Percentiles rank a stretch among this genome's conserved stretches.
Conservation (phyloP, 2,329 filamentous ascomycete genomes). For the Thelonectria olida region DNA sequence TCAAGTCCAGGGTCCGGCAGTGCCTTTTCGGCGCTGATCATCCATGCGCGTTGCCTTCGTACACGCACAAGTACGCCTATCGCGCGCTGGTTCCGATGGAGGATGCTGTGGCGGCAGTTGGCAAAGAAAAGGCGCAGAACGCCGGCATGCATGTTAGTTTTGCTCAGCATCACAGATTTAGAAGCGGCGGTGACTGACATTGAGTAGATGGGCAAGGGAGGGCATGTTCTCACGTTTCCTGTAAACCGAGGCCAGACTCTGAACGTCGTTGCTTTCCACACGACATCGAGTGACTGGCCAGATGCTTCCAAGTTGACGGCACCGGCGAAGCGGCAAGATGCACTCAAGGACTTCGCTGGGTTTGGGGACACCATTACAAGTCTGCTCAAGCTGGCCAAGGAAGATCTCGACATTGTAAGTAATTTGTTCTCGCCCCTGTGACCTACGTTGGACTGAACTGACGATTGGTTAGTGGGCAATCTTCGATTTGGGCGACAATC, state of each 20-base stretch:
- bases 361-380: slow-evolving; percentile 44
- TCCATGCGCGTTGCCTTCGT: slow-evolving; percentile 10
- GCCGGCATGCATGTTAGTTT: slow-evolving; percentile 16
- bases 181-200: neutral
- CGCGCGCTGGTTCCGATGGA: slow-evolving; percentile 18
- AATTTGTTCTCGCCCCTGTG: neutral
- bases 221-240: slow-evolving; percentile 53
- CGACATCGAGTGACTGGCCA: slow-evolving; percentile 43
- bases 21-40: slow-evolving; percentile 9
- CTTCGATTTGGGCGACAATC: slow-evolving; percentile 18
- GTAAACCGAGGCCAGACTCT: slow-evolving; percentile 54
- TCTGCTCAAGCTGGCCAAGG: slow-evolving; percentile 42
- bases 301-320: slow-evolving; percentile 29
- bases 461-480: slow-evolving; percentile 15
- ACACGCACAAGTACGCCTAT: slow-evolving; percentile 22
- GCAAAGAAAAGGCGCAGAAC: slow-evolving; percentile 16
- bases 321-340: slow-evolving; percentile 43
- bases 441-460: neutral
- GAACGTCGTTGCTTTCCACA: slow-evolving; percentile 61
- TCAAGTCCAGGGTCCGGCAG: slow-evolving; percentile 16
- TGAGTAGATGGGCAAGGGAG: slow-evolving; percentile 53
- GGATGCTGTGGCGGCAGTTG: slow-evolving; percentile 1
- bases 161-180: no score
- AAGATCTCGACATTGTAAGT: slow-evolving; percentile 37
- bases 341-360: slow-evolving; percentile 46